A percentile compares a stretch with the other conserved stretches of the same genome.
Evolutionary conservation across 345 rosid genomes (phyloP).

Genomic region (Raphanus raphanistrum): DNA sequence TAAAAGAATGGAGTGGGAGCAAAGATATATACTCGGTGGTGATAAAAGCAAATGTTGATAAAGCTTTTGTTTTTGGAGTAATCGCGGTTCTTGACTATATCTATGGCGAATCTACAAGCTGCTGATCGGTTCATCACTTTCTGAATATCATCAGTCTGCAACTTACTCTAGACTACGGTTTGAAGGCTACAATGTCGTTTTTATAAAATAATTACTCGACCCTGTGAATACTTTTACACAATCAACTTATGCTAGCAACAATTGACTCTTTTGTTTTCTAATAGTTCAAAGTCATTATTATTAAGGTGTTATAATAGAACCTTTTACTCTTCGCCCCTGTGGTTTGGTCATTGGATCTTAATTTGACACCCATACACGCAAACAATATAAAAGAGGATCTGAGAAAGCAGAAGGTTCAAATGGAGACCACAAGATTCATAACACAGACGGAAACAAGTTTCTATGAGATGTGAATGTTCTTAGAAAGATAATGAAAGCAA

Average conservation of each 20-base stretch:
- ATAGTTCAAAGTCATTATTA: not conserved
- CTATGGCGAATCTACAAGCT: conserved; percentile 73
- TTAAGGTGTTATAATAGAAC: not conserved
- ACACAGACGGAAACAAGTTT: conserved; percentile 21
- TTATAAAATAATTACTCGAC: not conserved
- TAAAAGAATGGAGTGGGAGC: conserved; percentile 47
- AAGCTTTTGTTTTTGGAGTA: conserved; percentile 73
- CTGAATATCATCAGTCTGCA: not conserved
- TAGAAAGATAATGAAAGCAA: not conserved
- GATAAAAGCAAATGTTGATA: conserved; percentile 58
- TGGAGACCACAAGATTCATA: conserved; percentile 10
- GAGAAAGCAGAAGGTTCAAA: conserved; percentile 23
- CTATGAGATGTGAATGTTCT: conserved; percentile 1
- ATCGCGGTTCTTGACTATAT: conserved; percentile 74
- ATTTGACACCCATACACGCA: conserved; percentile 4
- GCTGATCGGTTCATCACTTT: conserved; percentile 34
- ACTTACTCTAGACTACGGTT: not conserved
- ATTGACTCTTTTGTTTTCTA: not conserved
- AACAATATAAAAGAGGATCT: not conserved
- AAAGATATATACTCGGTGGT: conserved; percentile 67
- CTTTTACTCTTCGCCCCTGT: not conserved
- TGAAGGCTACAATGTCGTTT: not conserved
- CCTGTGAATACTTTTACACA: not conserved
- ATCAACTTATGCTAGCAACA: not conserved
- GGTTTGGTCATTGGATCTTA: not conserved